These are phyloP conservation scores for Candida jianshihensis DNA, from an alignment of 805 yeast genomes.

Conservation along the genomic window DNA sequence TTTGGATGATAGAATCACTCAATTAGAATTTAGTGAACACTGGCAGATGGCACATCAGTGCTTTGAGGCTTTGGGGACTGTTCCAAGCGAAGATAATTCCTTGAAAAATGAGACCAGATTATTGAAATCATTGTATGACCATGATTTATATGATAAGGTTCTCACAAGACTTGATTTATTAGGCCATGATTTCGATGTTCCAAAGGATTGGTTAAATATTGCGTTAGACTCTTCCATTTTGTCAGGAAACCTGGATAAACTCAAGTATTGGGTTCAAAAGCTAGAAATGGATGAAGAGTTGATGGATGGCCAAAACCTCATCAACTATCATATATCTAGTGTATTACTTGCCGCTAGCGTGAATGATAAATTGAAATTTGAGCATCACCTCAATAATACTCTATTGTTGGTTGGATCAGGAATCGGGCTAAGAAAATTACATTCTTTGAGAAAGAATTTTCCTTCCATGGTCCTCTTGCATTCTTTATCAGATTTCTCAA, in stretches of 20 bases:
- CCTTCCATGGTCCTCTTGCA: conserved; percentile 48
- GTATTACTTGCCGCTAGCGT: conserved; percentile 42
- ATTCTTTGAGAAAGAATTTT: conserved; percentile 45
- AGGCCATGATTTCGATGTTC: conserved; percentile 1
- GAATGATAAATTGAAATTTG: conserved; percentile 28
- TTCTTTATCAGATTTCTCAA: conserved; percentile 50
- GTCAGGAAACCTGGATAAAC: conserved; percentile 44
- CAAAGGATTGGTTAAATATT: conserved; percentile 49
- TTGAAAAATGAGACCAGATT: conserved; percentile 40
- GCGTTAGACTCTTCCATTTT: conserved; percentile 74
- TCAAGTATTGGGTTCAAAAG: conserved; percentile 52
- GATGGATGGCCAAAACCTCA: conserved; percentile 46
- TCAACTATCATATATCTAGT: conserved; percentile 59
- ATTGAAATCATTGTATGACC: conserved; percentile 65
- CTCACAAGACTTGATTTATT: conserved; percentile 16
- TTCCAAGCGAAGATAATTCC: conserved; percentile 22
- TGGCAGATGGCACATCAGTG: conserved; percentile 88
- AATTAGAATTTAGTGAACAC: conserved; percentile 76
- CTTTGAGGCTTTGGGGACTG: conserved; percentile 55
- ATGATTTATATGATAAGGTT: conserved; percentile 62
- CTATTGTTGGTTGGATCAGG: conserved; percentile 54
- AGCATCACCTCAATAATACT: conserved; percentile 40
- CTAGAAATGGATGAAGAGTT: conserved; percentile 37
- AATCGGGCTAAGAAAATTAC: conserved; percentile 39
- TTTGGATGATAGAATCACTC: conserved; percentile 68